Percentiles rank a stretch among this genome's conserved stretches.
These are phyloP conservation scores for Jamesozyma lodderae DNA, from an alignment of 805 yeast species.

Conservation along the genomic window DNA sequence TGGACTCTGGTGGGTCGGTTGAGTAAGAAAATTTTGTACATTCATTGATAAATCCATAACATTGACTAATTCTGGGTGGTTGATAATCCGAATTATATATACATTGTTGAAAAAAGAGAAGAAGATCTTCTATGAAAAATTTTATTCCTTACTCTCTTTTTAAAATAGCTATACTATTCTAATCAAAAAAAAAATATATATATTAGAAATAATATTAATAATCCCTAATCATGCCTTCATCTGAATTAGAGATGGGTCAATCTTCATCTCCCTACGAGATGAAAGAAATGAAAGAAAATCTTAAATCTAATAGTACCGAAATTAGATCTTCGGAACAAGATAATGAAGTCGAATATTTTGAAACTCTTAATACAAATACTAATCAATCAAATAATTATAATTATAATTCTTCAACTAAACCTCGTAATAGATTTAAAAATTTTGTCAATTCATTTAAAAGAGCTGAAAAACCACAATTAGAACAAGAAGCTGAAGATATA, in stretches of 20 bases:
- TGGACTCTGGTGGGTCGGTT: too few species aligned
- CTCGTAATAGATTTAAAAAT: constrained; percentile 3
- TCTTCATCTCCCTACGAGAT: constrained; percentile 6
- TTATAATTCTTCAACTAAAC: not conserved
- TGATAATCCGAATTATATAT: too few species aligned
- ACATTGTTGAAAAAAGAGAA: too few species aligned
- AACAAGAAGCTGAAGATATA: not conserved
- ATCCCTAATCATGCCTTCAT: not conserved
- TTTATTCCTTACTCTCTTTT: too few species aligned
- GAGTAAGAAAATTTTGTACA: too few species aligned
- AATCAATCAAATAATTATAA: not conserved
- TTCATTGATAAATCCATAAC: too few species aligned
- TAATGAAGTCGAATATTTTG: constrained; percentile 22
- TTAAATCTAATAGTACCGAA: constrained; percentile 7
- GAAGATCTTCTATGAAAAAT: too few species aligned
- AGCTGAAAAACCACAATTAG: constrained; percentile 10
- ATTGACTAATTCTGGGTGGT: too few species aligned
- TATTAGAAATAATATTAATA: not conserved
- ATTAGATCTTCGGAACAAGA: constrained; percentile 16
- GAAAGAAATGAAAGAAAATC: not conserved
- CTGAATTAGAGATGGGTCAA: constrained; percentile 3
- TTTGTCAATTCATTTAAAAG: constrained; percentile 17
- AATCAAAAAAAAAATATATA: too few species aligned
- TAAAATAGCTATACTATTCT: too few species aligned
- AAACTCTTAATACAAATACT: constrained; percentile 4